Base-by-base conservation (phyloP, 495 filamentous ascomycete species). In the Penicillium ochrochloron region DNA sequence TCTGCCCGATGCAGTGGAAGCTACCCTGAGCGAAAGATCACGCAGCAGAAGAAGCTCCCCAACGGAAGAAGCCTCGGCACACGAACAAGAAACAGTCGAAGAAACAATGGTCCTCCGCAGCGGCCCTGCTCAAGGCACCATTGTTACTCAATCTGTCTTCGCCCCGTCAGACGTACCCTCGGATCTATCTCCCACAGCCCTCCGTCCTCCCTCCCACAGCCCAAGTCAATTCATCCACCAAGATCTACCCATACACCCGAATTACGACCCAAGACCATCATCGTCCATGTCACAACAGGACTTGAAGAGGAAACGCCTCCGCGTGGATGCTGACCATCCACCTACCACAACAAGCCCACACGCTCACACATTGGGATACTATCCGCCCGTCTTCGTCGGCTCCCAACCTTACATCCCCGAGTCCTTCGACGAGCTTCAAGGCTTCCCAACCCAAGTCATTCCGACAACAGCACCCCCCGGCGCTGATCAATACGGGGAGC, bases 1-100 rank as follows among this genome's bases (percentile, higher is more conserved):
- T 42, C 70, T 80, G 17, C 77, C 75, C 12, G 66, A 77, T 33
- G 59, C 70, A 15, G 44, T 66, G 2, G 69, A 73, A 29, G 44
- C 65, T 15, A 64, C 66, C 50, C 31, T 62, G 27, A 57, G 44
- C 39, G 60, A 39, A 17, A 35, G 27, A 11, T 35, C 53, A 53
- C 58, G 42, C 31, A 69, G 62, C 56, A 55, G 57, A 37, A 69
- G 63, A 57, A 64, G 33, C 19, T 59, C 59, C 0, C 57, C 69
- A n/a, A 61, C 27, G 27, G 60, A 63, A 10, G 57, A 66, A 9
- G 31, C 17, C 2, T n/a, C 46, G 19, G 50, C n/a, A 21, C 60
- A 35, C 39, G 46, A 48, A 14, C n/a, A 27, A 56, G 59, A 39
- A 60, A 53, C 37, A 35, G 35, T 2, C 31, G 52, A 41, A 54